Evolutionary conservation across 2,329 filamentous ascomycete species (phyloP).

Genomic region (Cercospora zeae-maydis): DNA sequence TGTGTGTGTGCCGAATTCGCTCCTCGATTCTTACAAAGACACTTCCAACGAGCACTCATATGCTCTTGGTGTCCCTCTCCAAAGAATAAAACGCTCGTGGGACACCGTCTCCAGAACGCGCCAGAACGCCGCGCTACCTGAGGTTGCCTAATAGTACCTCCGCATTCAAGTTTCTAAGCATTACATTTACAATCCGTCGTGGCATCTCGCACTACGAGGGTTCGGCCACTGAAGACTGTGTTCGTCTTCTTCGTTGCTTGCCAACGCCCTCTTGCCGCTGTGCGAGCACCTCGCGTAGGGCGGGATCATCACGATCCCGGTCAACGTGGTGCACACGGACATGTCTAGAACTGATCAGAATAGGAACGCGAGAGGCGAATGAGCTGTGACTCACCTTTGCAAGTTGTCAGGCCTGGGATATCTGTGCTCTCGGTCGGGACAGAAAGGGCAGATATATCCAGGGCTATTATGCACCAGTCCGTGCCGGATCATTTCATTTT

Average conservation of each 20-base stretch:
- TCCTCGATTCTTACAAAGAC: not conserved
- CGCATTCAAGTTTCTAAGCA: not conserved
- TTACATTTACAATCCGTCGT: not conserved
- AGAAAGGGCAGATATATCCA: slow-evolving; percentile 94
- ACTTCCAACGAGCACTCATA: not conserved
- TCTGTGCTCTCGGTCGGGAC: slow-evolving; percentile 86
- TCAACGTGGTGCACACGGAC: slow-evolving; percentile 89
- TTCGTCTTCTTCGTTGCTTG: slow-evolving; percentile 70
- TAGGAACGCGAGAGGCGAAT: not conserved
- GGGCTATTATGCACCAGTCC: slow-evolving; percentile 91
- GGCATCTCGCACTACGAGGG: not conserved
- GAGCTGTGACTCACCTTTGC: slow-evolving; percentile 63
- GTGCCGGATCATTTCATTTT: slow-evolving; percentile 69
- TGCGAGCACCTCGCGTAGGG: slow-evolving; percentile 75
- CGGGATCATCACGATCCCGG: slow-evolving; percentile 81
- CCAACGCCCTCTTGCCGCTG: slow-evolving; percentile 79
- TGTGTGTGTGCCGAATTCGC: no score
- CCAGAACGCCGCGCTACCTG: not conserved
- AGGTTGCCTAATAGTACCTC: slow-evolving; percentile 1
- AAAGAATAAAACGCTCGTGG: not conserved
- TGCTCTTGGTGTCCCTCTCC: not conserved
- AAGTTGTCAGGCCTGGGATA: slow-evolving; percentile 95
- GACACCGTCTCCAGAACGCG: not conserved
- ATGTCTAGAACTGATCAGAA: slow-evolving; percentile 57
- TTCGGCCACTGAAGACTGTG: slow-evolving; percentile 18